Conservation (phyloP, 805 yeast species). For the Pichia manshurica region DNA sequence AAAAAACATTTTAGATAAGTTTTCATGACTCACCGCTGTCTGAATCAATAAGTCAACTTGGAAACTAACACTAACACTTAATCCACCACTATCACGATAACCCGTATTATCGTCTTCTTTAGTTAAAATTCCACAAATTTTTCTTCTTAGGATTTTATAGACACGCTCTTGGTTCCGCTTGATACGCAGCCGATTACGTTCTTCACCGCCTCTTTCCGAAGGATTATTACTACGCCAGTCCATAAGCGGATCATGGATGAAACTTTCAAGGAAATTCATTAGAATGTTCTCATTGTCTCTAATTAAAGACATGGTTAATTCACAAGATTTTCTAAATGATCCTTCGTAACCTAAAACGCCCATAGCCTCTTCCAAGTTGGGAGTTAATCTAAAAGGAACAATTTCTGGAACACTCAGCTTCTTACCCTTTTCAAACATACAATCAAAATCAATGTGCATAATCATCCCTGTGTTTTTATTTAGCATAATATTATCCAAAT, state of each 20-base stretch:
- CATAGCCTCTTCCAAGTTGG: constrained; percentile 77
- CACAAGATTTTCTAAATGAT: constrained; percentile 76
- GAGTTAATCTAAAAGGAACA: constrained; percentile 90
- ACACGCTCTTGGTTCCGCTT: constrained; percentile 39
- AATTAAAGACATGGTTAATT: constrained; percentile 68
- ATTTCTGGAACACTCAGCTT: constrained; percentile 77
- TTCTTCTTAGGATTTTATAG: constrained; percentile 63
- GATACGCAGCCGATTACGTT: constrained; percentile 19
- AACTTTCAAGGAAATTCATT: constrained; percentile 87
- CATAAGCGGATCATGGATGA: constrained; percentile 85
- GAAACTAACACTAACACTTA: constrained; percentile 85
- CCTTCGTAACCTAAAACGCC: constrained; percentile 92
- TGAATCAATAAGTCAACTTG: constrained; percentile 87
- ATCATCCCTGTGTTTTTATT: constrained; percentile 70
- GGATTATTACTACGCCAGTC: constrained; percentile 48
- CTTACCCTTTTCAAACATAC: constrained; percentile 83
- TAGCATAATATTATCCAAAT: constrained; percentile 83
- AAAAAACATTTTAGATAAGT: constrained; percentile 78
- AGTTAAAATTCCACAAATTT: constrained; percentile 76
- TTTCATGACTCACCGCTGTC: constrained; percentile 67
- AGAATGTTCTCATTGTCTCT: constrained; percentile 76
- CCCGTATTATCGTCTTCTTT: constrained; percentile 45
- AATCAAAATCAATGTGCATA: constrained; percentile 94
- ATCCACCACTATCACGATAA: constrained; percentile 41
- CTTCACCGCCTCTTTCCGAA: constrained; percentile 2